A percentile compares a stretch with the other conserved stretches of the same genome.
Evolutionary conservation across 495 filamentous ascomycete species (phyloP).

Genomic region (Diplogelasinospora grovesii): DNA sequence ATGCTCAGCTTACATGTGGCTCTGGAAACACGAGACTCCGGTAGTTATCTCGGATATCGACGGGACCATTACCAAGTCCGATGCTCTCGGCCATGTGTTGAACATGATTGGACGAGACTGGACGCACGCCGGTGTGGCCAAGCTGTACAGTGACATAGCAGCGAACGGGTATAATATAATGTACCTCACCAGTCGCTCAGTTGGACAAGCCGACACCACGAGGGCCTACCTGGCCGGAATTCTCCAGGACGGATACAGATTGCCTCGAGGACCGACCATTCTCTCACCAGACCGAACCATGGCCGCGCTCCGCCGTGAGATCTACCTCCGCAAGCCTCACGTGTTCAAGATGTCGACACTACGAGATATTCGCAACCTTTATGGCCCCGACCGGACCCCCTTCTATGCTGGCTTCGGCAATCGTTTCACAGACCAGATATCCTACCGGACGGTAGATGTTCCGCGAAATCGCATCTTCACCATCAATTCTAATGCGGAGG

Average conservation of each 20-base stretch:
- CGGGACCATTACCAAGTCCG: constrained; percentile 97
- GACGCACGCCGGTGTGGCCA: constrained; percentile 95
- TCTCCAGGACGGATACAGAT: constrained; percentile 73
- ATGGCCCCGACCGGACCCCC: constrained; percentile 67
- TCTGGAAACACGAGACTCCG: constrained; percentile 82
- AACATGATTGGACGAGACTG: constrained; percentile 98
- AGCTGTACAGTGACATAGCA: constrained; percentile 91
- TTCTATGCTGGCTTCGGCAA: constrained; percentile 99
- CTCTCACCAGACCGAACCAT: constrained; percentile 93
- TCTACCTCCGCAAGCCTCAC: constrained; percentile 94
- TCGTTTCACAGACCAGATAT: constrained; percentile 89
- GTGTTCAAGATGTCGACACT: constrained; percentile 99
- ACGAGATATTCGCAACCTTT: constrained; percentile 85
- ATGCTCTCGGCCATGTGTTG: constrained; percentile 93
- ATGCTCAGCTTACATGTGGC: constrained; percentile 84
- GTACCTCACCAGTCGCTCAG: constrained; percentile 90
- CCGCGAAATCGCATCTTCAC: constrained; percentile 93
- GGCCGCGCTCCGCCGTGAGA: constrained; percentile 86
- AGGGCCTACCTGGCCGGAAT: constrained; percentile 87
- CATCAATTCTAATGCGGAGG: constrained; percentile 97
- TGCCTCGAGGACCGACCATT: constrained; percentile 89
- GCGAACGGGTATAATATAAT: constrained; percentile 98
- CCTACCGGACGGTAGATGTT: constrained; percentile 92
- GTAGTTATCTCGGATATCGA: constrained; percentile 99
- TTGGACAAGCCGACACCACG: constrained; percentile 89